phyloP scores from a whole-genome alignment of 495 filamentous ascomycete species.

The Annulohypoxylon bovei region DNA sequence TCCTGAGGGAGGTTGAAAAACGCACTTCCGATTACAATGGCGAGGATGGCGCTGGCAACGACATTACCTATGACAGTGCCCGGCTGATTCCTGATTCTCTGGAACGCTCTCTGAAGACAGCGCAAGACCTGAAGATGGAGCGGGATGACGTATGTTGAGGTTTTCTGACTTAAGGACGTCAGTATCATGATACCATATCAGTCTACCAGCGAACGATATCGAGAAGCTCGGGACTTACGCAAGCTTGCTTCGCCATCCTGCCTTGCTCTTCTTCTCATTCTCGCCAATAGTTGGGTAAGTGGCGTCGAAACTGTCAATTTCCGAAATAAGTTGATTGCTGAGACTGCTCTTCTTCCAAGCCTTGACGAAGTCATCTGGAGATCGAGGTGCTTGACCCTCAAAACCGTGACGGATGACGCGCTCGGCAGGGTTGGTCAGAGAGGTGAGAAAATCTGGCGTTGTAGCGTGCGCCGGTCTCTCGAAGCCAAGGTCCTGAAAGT shows the following conservation, averaged over 20 bases:
- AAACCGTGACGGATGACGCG: background rate
- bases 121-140: background rate
- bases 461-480: no score
- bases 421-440: slow-evolving; percentile 63
- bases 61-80: background rate
- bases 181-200: no score
- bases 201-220: no score
- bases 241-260: background rate
- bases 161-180: background rate
- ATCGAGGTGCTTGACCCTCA: background rate
- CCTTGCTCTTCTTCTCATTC: background rate
- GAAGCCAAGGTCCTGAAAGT: slow-evolving; percentile 67
- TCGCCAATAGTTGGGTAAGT: background rate
- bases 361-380: background rate
- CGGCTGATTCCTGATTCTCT: background rate
- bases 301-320: background rate
- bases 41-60: background rate
- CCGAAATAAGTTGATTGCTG: background rate
- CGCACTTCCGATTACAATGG: background rate
- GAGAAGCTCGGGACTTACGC: no score
- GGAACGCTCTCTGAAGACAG: background rate
- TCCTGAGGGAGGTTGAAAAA: background rate
- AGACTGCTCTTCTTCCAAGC: background rate
- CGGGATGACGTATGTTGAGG: background rate
- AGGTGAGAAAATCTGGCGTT: slow-evolving; percentile 81